Evolutionary conservation across 1,139 yeast species (phyloP).

Genomic region (Saccharomyces hybrid): DNA sequence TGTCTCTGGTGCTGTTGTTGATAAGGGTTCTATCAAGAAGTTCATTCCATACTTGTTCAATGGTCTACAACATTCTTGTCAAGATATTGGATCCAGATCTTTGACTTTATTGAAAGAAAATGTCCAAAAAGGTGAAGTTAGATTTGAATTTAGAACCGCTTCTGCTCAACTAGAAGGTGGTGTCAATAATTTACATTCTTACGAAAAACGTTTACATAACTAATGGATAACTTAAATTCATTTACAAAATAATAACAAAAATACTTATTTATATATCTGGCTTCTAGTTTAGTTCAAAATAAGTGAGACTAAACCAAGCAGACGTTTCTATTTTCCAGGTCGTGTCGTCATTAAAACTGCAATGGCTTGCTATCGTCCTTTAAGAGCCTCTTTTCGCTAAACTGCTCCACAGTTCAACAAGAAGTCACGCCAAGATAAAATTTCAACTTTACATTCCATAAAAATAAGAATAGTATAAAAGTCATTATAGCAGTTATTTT

Average conservation of each 20-base stretch:
- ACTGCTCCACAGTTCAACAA: background rate
- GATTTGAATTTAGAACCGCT: conserved; percentile 97
- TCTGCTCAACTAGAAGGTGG: conserved; percentile 99
- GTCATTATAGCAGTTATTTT: background rate
- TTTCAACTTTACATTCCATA: background rate
- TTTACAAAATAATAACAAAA: background rate
- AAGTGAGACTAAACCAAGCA: background rate
- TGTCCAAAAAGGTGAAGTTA: conserved; percentile 62
- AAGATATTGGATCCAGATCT: conserved; percentile 86
- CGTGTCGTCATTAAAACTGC: background rate
- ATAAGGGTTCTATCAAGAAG: conserved; percentile 90
- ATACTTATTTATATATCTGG: background rate
- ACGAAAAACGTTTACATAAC: conserved; percentile 94
- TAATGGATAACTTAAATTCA: conserved; percentile 29
- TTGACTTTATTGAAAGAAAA: conserved; percentile 54
- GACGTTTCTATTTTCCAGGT: background rate
- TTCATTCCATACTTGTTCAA: conserved; percentile 88
- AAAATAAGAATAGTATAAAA: background rate
- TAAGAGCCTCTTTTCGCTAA: background rate
- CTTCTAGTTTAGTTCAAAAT: background rate
- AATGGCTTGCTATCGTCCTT: background rate
- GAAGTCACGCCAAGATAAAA: background rate
- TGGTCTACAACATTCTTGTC: conserved; percentile 97
- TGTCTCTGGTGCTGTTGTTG: conserved; percentile 94
- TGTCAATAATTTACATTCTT: conserved; percentile 91